These are phyloP conservation scores for Santalum album DNA, from an alignment of 164 flowering plant species.

Conservation along the genomic window DNA sequence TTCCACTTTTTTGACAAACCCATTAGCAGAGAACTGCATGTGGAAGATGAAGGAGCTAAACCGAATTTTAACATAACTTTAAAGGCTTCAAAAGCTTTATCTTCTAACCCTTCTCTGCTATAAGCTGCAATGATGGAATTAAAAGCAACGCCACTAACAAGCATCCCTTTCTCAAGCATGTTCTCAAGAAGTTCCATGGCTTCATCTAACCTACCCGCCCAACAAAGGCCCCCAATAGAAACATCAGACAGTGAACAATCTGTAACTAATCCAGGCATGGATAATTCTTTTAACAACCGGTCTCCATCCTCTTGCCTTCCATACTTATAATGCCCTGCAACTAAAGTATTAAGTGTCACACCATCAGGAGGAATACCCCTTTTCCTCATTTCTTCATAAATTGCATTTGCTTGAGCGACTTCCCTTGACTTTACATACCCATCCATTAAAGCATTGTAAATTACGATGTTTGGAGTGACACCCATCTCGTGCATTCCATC, in stretches of 20 bases:
- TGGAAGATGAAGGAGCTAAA: background rate
- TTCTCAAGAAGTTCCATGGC: slow-evolving; percentile 42
- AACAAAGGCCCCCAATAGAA: slow-evolving; percentile 56
- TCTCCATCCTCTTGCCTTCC: slow-evolving; percentile 52
- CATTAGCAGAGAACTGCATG: background rate
- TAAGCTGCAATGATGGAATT: slow-evolving; percentile 76
- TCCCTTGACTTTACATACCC: slow-evolving; percentile 84
- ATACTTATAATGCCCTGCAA: slow-evolving; percentile 55
- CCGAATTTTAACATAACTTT: slow-evolving; percentile 5
- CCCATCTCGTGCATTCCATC: slow-evolving; percentile 35
- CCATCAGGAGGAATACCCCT: slow-evolving; percentile 59
- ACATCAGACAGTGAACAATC: slow-evolving; percentile 41
- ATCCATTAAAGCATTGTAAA: slow-evolving; percentile 61
- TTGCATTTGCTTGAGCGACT: slow-evolving; percentile 39
- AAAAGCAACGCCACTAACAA: slow-evolving; percentile 60
- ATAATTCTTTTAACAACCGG: slow-evolving; percentile 39
- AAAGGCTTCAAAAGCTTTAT: slow-evolving; percentile 54
- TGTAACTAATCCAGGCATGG: slow-evolving; percentile 23
- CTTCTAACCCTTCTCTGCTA: slow-evolving; percentile 50
- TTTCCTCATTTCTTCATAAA: slow-evolving; percentile 60
- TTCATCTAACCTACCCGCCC: slow-evolving; percentile 66
- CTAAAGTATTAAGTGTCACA: slow-evolving; percentile 63
- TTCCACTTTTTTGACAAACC: background rate
- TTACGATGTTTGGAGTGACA: slow-evolving; percentile 33
- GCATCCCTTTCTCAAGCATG: slow-evolving; percentile 61